Conservation (phyloP, 805 yeast species). For the Phaffomyces opuntiae region DNA sequence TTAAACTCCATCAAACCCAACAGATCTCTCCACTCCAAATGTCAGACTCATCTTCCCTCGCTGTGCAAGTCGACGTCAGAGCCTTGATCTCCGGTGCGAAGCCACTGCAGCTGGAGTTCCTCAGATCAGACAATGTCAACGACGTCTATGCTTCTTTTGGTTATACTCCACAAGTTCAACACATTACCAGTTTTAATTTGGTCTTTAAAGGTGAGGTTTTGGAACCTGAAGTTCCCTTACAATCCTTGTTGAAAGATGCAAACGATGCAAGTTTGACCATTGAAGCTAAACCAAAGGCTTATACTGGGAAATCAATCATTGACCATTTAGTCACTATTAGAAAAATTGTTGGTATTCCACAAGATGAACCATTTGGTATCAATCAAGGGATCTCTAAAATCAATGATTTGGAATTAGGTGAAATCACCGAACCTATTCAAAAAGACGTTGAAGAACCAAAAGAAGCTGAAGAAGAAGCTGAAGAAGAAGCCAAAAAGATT, state of each 20-base stretch:
- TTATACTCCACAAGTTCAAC: slow-evolving; percentile 50
- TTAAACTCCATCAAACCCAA: not conserved
- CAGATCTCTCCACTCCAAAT: not conserved
- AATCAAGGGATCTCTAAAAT: slow-evolving; percentile 46
- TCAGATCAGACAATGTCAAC: slow-evolving; percentile 39
- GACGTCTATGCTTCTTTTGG: slow-evolving; percentile 54
- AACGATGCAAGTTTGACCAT: slow-evolving; percentile 30
- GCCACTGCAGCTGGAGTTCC: slow-evolving; percentile 14
- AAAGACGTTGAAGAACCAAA: slow-evolving; percentile 12
- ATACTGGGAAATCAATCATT: slow-evolving; percentile 52
- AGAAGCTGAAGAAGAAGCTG: slow-evolving; percentile 4
- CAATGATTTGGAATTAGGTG: slow-evolving; percentile 32
- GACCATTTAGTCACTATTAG: slow-evolving; percentile 60
- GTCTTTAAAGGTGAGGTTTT: slow-evolving; percentile 29
- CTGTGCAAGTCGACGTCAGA: slow-evolving; percentile 5
- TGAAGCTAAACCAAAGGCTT: slow-evolving; percentile 44
- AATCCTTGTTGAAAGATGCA: slow-evolving; percentile 17
- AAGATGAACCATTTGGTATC: slow-evolving; percentile 34
- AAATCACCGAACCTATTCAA: slow-evolving; percentile 8
- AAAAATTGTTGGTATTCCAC: slow-evolving; percentile 50
- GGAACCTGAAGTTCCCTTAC: slow-evolving; percentile 21
- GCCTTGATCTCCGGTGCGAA: slow-evolving; percentile 5
- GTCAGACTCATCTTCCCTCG: slow-evolving; percentile 6
- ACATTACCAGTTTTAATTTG: slow-evolving; percentile 54
- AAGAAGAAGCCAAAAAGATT: slow-evolving; percentile 2